These are phyloP conservation scores for Citrullus mucosospermus DNA, from an alignment of 306 rosid genomes.

Conservation along the genomic window DNA sequence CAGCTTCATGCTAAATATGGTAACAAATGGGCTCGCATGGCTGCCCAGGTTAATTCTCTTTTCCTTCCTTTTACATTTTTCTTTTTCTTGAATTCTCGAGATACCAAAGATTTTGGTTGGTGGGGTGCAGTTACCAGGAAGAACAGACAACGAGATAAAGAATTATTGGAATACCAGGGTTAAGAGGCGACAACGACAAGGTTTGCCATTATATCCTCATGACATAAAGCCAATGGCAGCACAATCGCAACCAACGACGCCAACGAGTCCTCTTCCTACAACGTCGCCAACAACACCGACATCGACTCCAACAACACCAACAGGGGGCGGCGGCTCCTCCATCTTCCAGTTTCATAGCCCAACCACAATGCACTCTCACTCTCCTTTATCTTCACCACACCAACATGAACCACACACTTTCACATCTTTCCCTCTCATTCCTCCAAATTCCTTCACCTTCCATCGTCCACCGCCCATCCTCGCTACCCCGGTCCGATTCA, in stretches of 20 bases:
- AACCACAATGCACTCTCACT: slow-evolving; percentile 15
- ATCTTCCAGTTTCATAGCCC: slow-evolving; percentile 11
- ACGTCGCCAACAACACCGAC: background rate
- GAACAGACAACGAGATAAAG: slow-evolving; percentile 93
- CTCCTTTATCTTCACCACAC: slow-evolving; percentile 40
- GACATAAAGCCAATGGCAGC: slow-evolving; percentile 16
- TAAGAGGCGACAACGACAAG: slow-evolving; percentile 64
- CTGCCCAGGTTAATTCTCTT: slow-evolving; percentile 37
- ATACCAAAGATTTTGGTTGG: background rate
- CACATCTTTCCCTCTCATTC: slow-evolving; percentile 5
- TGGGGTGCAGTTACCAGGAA: slow-evolving; percentile 54
- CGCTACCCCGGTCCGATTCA: slow-evolving; percentile 29
- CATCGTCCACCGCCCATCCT: slow-evolving; percentile 49
- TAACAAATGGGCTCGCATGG: slow-evolving; percentile 99
- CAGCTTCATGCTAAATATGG: slow-evolving; percentile 71
- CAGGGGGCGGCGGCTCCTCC: slow-evolving; percentile 11
- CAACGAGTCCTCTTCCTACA: background rate
- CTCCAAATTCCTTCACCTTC: slow-evolving; percentile 37
- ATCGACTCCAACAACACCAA: slow-evolving; percentile 14
- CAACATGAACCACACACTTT: slow-evolving; percentile 13
- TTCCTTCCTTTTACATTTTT: background rate
- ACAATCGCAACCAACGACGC: slow-evolving; percentile 9
- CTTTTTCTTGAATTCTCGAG: background rate
- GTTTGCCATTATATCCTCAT: slow-evolving; percentile 51
- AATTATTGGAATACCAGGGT: slow-evolving; percentile 90